Percentiles rank a stretch among this genome's conserved stretches.
phyloP scores from a whole-genome alignment of 106 monocot genomes.

The Dendrobium huoshanense region DNA sequence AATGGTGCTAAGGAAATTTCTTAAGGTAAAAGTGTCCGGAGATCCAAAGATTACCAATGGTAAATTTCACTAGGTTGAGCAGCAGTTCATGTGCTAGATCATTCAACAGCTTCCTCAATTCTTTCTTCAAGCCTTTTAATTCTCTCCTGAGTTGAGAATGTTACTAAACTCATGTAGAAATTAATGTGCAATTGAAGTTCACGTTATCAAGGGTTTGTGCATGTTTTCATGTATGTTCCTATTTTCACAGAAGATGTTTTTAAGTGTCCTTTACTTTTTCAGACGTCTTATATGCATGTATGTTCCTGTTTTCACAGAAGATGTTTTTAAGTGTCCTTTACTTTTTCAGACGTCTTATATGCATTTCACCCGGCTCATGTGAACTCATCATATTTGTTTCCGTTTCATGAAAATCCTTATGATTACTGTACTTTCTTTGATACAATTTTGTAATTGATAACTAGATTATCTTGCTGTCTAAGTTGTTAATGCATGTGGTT shows the following conservation, averaged over 20 bases:
- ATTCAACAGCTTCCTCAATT: neutral
- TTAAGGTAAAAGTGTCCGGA: neutral
- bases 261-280: no score
- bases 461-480: neutral
- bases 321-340: no score
- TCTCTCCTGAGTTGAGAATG: neutral
- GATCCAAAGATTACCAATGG: neutral
- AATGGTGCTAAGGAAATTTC: neutral
- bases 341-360: neutral
- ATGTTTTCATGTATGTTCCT: neutral
- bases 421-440: neutral
- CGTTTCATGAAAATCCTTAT: neutral
- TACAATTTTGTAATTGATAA: neutral
- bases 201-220: neutral
- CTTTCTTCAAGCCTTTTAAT: neutral
- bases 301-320: no score
- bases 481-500: neutral
- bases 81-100: neutral
- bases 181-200: neutral
- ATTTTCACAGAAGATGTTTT: neutral
- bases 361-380: neutral
- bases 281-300: no score
- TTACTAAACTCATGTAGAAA: neutral
- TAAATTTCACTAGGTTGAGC: neutral
- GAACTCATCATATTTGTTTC: neutral